phyloP scores from a whole-genome alignment of 2,329 filamentous ascomycete genomes.

The Verticillium klebahnii region DNA sequence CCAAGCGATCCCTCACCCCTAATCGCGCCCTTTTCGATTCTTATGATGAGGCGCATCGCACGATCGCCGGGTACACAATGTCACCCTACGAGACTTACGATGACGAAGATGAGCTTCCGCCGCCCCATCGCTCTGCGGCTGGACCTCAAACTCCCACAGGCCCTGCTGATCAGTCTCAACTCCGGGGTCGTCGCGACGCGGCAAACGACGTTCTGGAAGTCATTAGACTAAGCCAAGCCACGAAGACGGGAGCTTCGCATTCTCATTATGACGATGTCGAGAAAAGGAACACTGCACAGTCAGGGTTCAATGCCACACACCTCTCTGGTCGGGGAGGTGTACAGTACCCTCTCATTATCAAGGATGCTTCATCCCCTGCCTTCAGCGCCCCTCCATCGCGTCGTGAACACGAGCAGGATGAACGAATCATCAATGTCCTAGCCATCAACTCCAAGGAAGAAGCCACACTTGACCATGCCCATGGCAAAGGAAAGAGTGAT shows the following conservation, averaged over 20 bases:
- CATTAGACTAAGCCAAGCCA: not conserved
- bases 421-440: no score
- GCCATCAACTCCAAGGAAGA: not conserved
- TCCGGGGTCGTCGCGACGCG: not conserved
- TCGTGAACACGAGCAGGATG: not conserved
- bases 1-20: slow-evolving; percentile 10
- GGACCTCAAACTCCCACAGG: not conserved
- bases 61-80: slow-evolving; percentile 3
- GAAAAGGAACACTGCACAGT: slow-evolving; percentile 1
- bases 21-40: slow-evolving; percentile 9
- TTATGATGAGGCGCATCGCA: slow-evolving; percentile 10
- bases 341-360: slow-evolving; percentile 1
- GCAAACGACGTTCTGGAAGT: not conserved
- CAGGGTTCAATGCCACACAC: not conserved
- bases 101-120: slow-evolving; percentile 1
- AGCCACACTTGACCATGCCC: not conserved
- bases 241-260: not conserved
- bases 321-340: slow-evolving; percentile 3
- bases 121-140: not conserved
- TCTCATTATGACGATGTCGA: slow-evolving; percentile 8
- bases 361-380: not conserved
- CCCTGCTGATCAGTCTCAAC: not conserved
- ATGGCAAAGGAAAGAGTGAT: not conserved
- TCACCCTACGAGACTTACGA: slow-evolving; percentile 3
- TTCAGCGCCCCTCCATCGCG: not conserved